Base-by-base conservation (phyloP, 2,329 filamentous ascomycete species). In the Botrytis medusae region DNA sequence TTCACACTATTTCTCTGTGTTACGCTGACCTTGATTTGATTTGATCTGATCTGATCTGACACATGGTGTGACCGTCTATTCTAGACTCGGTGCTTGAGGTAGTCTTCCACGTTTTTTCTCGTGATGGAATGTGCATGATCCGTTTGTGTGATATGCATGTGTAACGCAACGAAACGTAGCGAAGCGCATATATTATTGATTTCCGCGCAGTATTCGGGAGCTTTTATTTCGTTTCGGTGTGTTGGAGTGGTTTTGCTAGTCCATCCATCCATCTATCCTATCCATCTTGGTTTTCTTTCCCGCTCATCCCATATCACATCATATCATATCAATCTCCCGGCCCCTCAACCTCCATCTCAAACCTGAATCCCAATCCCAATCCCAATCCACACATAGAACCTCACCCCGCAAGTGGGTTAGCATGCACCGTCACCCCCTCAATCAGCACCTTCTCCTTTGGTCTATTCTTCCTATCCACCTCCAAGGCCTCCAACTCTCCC, bases 401-500 rank as follows among this genome's bases (percentile, higher is more conserved):
- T 64, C 32, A 71, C 25, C 25, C 69, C 32, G 59, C 54, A 4
- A 63, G 2, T 4, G 64, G 64, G 57, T 68, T 68, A 22, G 64
- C 93, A 82, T 95, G 93, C 4, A 95, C 87, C 1, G 90, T 92
- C 37, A 95, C 86, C 14, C 83, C 87, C 79, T 93, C 87, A 73
- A 96, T 93, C 76, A 84, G 84, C 40, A 92, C 85, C 73, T 86
- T 84, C 80, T 91, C 87, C 82, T 90, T 90, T 0, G 93, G 93
- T 68, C 93, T 84, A 78, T 87, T 90, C 86, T 95, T 96, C 84
- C 90, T 92, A 82, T 96, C 93, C 65, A 95, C 89, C 75, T 90
- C 88, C 32, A 93, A 82, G 34, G 83, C 86, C 84, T 96, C 93
- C 79, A 96, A 86, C 81, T 88, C 90, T 72, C 90, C 88, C 77